phyloP scores from a whole-genome alignment of 768 basidiomycete species.

The Auricularia sp. region DNA sequence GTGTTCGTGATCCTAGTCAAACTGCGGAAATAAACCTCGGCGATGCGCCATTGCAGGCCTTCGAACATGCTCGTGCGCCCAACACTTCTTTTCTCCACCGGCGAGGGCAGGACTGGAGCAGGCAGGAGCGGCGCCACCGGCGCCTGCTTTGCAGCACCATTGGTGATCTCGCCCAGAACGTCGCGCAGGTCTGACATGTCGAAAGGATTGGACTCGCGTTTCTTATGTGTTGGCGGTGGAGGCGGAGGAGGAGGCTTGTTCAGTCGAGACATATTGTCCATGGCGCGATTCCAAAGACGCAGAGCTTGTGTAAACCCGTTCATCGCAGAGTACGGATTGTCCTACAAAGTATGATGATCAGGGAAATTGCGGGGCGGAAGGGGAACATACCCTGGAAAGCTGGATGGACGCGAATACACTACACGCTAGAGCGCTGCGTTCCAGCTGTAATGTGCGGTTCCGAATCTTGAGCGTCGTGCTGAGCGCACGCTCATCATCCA shows the following conservation, averaged over 20 bases:
- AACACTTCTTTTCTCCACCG: conserved; percentile 16
- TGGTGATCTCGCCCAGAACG: conserved; percentile 11
- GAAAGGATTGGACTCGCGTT: conserved; percentile 49
- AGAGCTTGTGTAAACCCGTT: conserved; percentile 56
- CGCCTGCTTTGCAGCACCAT: neutral
- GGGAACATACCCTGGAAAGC: conserved; percentile 43
- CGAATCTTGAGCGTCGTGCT: conserved; percentile 50
- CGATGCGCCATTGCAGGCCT: conserved; percentile 65
- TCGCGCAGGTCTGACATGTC: conserved; percentile 28
- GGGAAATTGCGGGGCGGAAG: neutral
- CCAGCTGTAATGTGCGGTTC: conserved; percentile 46
- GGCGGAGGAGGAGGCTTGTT: conserved; percentile 25
- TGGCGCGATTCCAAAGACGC: conserved; percentile 71
- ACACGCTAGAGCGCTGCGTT: conserved; percentile 64
- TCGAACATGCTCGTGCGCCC: conserved; percentile 32
- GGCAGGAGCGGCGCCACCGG: neutral
- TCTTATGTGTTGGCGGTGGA: conserved; percentile 12
- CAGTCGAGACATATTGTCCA: conserved; percentile 55
- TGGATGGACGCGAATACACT: conserved; percentile 61
- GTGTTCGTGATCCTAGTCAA: too few relatives aligned
- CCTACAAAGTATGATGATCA: conserved; percentile 29
- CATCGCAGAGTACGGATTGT: conserved; percentile 47
- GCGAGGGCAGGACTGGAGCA: conserved; percentile 11
- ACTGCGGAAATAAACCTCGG: conserved; percentile 28
- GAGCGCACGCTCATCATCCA: conserved; percentile 34